Base-by-base conservation (phyloP, 257 asterid species). In the Gynochthodes officinalis region DNA sequence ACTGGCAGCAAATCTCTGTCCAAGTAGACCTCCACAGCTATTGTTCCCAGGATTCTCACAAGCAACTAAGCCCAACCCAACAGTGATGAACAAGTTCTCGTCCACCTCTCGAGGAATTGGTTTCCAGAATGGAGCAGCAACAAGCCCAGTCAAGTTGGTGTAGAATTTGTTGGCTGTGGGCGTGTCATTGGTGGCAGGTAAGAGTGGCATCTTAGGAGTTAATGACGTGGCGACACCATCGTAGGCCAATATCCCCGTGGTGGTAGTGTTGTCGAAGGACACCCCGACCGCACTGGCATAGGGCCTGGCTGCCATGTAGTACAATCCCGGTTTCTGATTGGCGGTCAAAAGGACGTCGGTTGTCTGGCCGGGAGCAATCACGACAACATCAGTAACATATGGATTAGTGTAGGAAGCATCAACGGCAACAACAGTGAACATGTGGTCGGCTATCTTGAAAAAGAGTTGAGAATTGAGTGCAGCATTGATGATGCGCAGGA, bases 331-430 rank as follows among this genome's bases (percentile, higher is more conserved):
- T 0, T 76, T 52, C 69, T 86, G 94, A 25, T 87, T 77, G 35
- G 96, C 87, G 16, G 78, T 76, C 33, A 91, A 35, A 63, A 91
- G 86, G 27, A 87, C 92, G 33, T 89, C 96, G 64, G 84, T 76
- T 30, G 96, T 91, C 43, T 91, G 97, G 0, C 96, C 96, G 15
- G 96, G 96, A 4, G 86, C 88, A 12, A 80, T 49, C 7, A 85
- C 84, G 1, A 91, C 86, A 0, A 91, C 97, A 37, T 89, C 96
- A 2, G 97, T 89, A 48, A 52, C 72, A 73, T 86, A 91, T 16
- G 92, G 96, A 46, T 81, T 79, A 0, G 91, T 86, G 84, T 90
- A 90, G 23, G 89, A 6, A 5, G 97, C 97, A n/a, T 90, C 97
- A 1, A 84, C 80, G 1, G 85, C 85, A 0, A 90, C 97, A 0